phyloP scores from a whole-genome alignment of 2,329 filamentous ascomycete species.

The Pseudonectria buxi region DNA sequence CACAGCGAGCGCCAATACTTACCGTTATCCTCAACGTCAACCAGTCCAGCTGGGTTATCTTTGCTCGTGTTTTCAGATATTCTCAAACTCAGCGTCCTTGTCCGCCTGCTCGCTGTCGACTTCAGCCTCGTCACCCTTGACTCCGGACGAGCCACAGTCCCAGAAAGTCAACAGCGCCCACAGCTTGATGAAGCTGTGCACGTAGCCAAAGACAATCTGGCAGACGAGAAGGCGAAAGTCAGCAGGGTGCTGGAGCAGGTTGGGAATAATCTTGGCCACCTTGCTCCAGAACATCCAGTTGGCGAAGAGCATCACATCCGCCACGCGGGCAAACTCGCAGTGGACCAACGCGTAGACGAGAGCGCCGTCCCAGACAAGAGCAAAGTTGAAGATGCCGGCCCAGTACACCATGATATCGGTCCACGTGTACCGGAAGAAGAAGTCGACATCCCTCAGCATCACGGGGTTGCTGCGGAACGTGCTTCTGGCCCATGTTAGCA shows the following conservation, averaged over 20 bases:
- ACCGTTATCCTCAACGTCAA: no score
- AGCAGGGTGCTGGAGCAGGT: conserved; percentile 43
- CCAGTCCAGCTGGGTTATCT: no score
- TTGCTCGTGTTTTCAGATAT: no score
- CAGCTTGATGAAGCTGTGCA: conserved; percentile 51
- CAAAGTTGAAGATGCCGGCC: conserved; percentile 48
- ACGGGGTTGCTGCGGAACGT: conserved; percentile 51
- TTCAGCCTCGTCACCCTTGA: conserved; percentile 20
- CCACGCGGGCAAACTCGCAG: background rate
- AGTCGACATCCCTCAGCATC: conserved; percentile 37
- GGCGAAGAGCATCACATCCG: conserved; percentile 12
- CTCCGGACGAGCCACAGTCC: conserved; percentile 33
- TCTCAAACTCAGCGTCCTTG: background rate
- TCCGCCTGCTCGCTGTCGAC: background rate
- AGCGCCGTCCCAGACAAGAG: conserved; percentile 42
- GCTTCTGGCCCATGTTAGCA: conserved; percentile 50
- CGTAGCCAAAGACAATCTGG: conserved; percentile 49
- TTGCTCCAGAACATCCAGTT: conserved; percentile 50
- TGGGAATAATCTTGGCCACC: conserved; percentile 47
- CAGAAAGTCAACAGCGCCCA: conserved; percentile 48
- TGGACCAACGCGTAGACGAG: conserved; percentile 29
- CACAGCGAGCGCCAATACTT: no score
- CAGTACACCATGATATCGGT: conserved; percentile 50
- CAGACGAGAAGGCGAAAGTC: conserved; percentile 45
- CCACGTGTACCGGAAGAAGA: conserved; percentile 29